Conservation (phyloP, 2,329 filamentous ascomycete genomes). For the Ambrosiella beaveri region DNA sequence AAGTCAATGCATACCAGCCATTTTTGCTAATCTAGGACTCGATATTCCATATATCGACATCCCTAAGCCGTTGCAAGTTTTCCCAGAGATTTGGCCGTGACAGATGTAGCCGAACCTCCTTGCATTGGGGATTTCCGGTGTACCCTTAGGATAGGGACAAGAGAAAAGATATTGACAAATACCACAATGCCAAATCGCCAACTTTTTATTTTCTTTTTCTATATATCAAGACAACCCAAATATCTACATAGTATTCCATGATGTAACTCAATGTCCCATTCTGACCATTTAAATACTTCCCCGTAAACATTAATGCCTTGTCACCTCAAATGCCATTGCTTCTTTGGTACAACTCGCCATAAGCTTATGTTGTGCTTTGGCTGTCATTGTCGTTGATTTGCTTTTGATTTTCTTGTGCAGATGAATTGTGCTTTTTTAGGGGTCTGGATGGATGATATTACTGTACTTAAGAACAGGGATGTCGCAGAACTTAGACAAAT, state of each 20-base stretch:
- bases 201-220: no score
- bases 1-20: background rate
- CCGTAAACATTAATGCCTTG: no score
- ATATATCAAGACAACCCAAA: no score
- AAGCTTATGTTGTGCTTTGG: background rate
- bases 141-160: background rate
- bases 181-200: no score
- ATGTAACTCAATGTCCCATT: no score
- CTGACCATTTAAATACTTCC: no score
- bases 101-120: background rate
- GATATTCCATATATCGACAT: no score
- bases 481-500: background rate
- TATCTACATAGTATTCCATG: no score
- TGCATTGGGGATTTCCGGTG: background rate
- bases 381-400: background rate
- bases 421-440: background rate
- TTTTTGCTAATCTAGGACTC: background rate
- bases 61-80: no score
- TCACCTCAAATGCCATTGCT: background rate
- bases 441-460: background rate
- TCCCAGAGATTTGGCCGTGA: background rate
- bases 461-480: background rate
- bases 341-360: background rate
- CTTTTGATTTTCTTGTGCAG: background rate
- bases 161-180: background rate